phyloP scores from a whole-genome alignment of 1,284 basidiomycete genomes.

The Boletus sp. region DNA sequence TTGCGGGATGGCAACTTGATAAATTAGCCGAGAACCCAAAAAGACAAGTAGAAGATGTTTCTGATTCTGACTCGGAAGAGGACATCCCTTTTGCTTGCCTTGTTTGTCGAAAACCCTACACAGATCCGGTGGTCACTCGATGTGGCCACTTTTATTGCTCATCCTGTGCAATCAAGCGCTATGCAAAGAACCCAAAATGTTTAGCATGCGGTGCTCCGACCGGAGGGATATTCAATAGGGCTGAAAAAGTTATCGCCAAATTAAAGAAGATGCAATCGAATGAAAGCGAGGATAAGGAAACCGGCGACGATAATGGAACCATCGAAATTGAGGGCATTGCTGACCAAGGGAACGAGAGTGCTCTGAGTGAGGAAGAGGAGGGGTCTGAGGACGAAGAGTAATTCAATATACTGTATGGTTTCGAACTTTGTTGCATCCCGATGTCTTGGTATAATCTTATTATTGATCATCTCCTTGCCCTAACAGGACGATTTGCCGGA shows the following conservation, averaged over 20 bases:
- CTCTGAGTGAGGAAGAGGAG: constrained; percentile 32
- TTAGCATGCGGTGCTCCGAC: constrained; percentile 92
- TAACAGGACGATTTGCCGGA: constrained; percentile 18
- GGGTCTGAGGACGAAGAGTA: constrained; percentile 35
- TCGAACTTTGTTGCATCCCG: constrained; percentile 17
- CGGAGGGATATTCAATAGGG: constrained; percentile 91
- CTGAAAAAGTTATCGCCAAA: constrained; percentile 79
- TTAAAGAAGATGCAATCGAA: constrained; percentile 60
- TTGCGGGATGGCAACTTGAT: constrained; percentile 98
- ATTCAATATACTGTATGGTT: constrained; percentile 25
- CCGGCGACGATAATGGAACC: constrained; percentile 36
- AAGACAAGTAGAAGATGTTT: constrained; percentile 55
- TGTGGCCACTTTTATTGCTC: constrained; percentile 98
- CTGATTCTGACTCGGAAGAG: constrained; percentile 70
- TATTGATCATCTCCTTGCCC: constrained; percentile 11
- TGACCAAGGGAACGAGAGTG: constrained; percentile 29
- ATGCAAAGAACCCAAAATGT: constrained; percentile 92
- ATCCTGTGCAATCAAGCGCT: constrained; percentile 90
- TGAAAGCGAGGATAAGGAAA: constrained; percentile 42
- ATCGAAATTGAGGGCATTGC: constrained; percentile 65
- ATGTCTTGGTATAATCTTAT: constrained; percentile 20
- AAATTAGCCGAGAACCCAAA: constrained; percentile 68
- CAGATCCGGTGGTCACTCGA: constrained; percentile 91
- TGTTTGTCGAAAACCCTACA: constrained; percentile 92
- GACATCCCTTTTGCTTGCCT: constrained; percentile 97